Conservation (phyloP, 78 protist species). For the Mastigamoeba balamuthi region DNA sequence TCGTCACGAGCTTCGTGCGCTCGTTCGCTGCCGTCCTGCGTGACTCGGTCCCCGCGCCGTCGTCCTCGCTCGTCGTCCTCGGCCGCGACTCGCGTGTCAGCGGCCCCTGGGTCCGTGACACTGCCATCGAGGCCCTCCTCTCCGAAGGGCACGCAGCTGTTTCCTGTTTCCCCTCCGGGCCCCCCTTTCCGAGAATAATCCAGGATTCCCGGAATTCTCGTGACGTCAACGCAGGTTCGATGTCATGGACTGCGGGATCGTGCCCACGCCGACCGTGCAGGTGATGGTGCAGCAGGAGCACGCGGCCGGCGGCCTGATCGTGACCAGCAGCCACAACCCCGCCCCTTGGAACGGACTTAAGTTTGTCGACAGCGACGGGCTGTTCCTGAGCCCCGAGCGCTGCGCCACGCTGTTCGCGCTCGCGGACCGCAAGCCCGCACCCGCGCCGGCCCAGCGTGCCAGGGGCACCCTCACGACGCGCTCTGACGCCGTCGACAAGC, state of each 20-base stretch:
- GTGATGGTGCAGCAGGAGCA: constrained; percentile 17
- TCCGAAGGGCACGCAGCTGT: constrained; percentile 14
- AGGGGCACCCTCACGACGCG: neutral
- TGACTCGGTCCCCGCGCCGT: constrained; percentile 1
- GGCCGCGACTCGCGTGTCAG: constrained; percentile 73
- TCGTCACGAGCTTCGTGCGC: constrained; percentile 25
- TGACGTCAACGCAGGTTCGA: neutral
- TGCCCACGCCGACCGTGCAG: constrained; percentile 59
- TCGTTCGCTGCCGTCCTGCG: constrained; percentile 30
- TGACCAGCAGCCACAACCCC: constrained; percentile 73
- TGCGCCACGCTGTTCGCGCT: constrained; percentile 19
- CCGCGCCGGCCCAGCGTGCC: neutral
- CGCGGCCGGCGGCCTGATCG: constrained; percentile 61
- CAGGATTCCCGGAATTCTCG: too few relatives aligned
- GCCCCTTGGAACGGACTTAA: constrained; percentile 68
- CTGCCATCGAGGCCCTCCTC: constrained; percentile 17
- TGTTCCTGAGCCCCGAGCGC: constrained; percentile 34
- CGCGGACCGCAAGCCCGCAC: too few relatives aligned
- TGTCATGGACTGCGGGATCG: constrained; percentile 12
- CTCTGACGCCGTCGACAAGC: constrained; percentile 12
- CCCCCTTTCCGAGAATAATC: too few relatives aligned
- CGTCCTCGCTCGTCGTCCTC: constrained; percentile 41
- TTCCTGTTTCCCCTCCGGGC: neutral
- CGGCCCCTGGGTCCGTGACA: constrained; percentile 52
- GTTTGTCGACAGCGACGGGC: constrained; percentile 51